A percentile compares a stretch with the other conserved stretches of the same genome.
phyloP scores from a whole-genome alignment of 2,329 filamentous ascomycete species.

The Colletotrichum tanaceti region DNA sequence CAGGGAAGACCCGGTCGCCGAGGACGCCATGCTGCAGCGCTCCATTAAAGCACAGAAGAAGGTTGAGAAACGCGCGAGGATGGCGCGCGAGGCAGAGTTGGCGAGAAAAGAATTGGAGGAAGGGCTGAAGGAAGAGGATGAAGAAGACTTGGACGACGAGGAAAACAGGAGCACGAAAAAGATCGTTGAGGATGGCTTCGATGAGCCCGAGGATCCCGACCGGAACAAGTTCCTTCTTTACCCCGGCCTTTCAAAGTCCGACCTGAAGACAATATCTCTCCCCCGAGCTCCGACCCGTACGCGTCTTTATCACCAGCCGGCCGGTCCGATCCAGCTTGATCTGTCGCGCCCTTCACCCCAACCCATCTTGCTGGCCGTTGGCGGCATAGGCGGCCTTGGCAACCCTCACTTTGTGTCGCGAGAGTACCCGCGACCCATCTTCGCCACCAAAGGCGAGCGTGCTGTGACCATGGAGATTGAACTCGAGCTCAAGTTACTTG shows the following conservation, averaged over 20 bases:
- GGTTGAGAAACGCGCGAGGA: conserved; percentile 28
- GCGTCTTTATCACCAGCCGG: conserved; percentile 73
- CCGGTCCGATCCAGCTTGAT: conserved; percentile 78
- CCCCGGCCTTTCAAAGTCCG: conserved; percentile 78
- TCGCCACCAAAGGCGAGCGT: conserved; percentile 86
- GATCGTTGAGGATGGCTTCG: conserved; percentile 50
- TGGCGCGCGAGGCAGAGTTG: conserved; percentile 30
- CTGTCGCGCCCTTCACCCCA: conserved; percentile 81
- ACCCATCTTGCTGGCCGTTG: conserved; percentile 87
- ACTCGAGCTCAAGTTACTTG: conserved; percentile 92
- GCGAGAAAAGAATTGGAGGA: conserved; percentile 39
- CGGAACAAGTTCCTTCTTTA: conserved; percentile 88
- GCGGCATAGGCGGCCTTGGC: conserved; percentile 88
- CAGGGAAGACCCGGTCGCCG: conserved; percentile 79
- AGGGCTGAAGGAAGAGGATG: conserved; percentile 28
- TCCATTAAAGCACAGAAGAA: conserved; percentile 33
- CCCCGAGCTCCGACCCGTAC: conserved; percentile 65
- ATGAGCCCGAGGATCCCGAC: conserved; percentile 57
- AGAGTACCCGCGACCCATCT: conserved; percentile 80
- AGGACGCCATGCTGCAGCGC: conserved; percentile 61
- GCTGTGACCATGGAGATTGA: conserved; percentile 83
- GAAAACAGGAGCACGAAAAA: conserved; percentile 15
- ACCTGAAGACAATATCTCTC: conserved; percentile 67
- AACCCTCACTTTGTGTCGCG: conserved; percentile 93
- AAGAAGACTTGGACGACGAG: conserved; percentile 22